Base-by-base conservation (phyloP, 75 land plant species). In the Chamaecyparis obtusa region DNA sequence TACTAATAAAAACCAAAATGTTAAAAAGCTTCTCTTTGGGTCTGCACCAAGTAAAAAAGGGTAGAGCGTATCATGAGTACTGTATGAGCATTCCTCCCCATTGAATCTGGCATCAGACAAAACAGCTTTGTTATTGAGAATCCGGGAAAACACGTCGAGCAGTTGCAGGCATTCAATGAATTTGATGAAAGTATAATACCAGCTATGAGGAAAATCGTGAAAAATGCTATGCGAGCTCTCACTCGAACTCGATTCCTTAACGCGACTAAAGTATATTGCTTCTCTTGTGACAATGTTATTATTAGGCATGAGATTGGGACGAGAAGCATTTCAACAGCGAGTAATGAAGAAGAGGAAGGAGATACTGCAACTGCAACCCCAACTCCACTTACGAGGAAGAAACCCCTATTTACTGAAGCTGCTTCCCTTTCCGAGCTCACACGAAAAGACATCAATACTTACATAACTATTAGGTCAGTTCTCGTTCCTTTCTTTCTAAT, bases 361-460 rank as follows among this genome's bases (percentile, higher is more conserved):
- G 71, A 27, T 5, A 27, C n/a, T 21, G 71, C n/a, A 27, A 67
- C 24, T 21, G 7, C n/a, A 6, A 27, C 24, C 24, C 71, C n/a
- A 24, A 7, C n/a, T 13, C 14, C 54, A 11, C 54, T 51, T 13
- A 67, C 24, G 81, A 83, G 84, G 30, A 83, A 83, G 56, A 83
- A 83, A n/a, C 92, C 92, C 4, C 91, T 94, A 44, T 94, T 94
- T 86, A 90, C 94, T 24, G 69, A 88, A 16, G 85, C 90, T 32
- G 19, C 86, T 2, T 90, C 96, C 2, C 57, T 95, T 51, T 87
- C 94, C 5, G 48, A 77, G 3, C 92, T 95, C 67, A 67, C 92
- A 17, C 72, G 87, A 16, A 85, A 89, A 41, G 93, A 95, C 27
- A 39, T 81, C 35, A 84, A 85, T 89, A 80, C 90, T 30, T 95